Percentiles rank a stretch among this genome's conserved stretches.
Evolutionary conservation across 1,284 basidiomycete genomes (phyloP).

Genomic region (Meira nashicola): DNA sequence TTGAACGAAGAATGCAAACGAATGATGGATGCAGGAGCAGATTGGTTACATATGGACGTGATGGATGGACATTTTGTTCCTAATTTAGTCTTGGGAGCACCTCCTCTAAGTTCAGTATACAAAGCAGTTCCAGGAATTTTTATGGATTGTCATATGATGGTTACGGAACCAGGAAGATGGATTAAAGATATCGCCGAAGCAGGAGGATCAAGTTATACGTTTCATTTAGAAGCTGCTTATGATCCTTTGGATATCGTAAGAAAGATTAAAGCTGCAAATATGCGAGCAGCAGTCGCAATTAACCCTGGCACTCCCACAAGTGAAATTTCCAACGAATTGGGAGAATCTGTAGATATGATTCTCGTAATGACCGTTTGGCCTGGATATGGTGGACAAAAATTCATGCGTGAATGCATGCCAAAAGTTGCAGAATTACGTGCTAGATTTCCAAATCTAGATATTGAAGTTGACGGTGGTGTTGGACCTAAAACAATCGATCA

Average conservation of each 20-base stretch:
- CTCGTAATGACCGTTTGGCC: slow-evolving; percentile 54
- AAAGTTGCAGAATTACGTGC: slow-evolving; percentile 86
- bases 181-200: slow-evolving; percentile 91
- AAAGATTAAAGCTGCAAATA: slow-evolving; percentile 47
- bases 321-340: slow-evolving; percentile 49
- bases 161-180: slow-evolving; percentile 90
- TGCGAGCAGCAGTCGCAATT: slow-evolving; percentile 50
- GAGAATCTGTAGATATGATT: slow-evolving; percentile 49
- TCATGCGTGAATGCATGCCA: slow-evolving; percentile 84
- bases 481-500: slow-evolving; percentile 81
- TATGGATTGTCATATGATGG: slow-evolving; percentile 99
- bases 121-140: slow-evolving; percentile 89
- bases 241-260: slow-evolving; percentile 49
- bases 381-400: slow-evolving; percentile 80
- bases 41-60: slow-evolving; percentile 51
- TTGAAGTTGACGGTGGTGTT: slow-evolving; percentile 96
- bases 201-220: slow-evolving; percentile 90
- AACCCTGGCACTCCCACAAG: slow-evolving; percentile 49
- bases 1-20: slow-evolving; percentile 48
- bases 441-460: slow-evolving; percentile 80
- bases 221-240: slow-evolving; percentile 80
- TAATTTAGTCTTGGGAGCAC: slow-evolving; percentile 60
- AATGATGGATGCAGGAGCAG: slow-evolving; percentile 50
- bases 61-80: slow-evolving; percentile 76
- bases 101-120: slow-evolving; percentile 61